Conservation (phyloP, 2,329 filamentous ascomycete genomes). For the Beauveria australis region DNA sequence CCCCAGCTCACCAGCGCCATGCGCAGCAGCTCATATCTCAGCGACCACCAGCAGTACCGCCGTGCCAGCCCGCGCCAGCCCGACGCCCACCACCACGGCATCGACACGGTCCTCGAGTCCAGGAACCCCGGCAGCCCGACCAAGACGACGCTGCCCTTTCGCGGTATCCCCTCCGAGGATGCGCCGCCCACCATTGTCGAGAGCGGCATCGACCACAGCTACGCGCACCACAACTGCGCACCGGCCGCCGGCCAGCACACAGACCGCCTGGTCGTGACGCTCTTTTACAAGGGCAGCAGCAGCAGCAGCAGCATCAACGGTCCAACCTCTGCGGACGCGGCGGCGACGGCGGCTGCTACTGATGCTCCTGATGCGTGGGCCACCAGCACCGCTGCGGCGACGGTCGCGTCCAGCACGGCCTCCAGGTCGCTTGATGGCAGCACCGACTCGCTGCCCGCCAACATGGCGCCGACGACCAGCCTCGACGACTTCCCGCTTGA, state of each 20-base stretch:
- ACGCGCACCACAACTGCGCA: conserved; percentile 56
- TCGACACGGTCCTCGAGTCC: conserved; percentile 57
- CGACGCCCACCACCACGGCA: conserved; percentile 51
- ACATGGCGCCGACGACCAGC: conserved; percentile 52
- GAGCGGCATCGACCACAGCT: conserved; percentile 52
- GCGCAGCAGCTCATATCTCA: conserved; percentile 54
- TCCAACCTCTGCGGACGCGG: conserved; percentile 11
- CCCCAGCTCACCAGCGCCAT: conserved; percentile 42
- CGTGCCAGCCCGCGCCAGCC: conserved; percentile 35
- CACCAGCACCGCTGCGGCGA: not conserved
- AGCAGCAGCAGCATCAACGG: conserved; percentile 14
- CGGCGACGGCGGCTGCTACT: conserved; percentile 21
- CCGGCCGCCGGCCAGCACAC: conserved; percentile 39
- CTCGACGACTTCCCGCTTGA: conserved; percentile 53
- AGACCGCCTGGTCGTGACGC: conserved; percentile 50
- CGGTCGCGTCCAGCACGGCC: conserved; percentile 1
- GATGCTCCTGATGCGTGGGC: conserved; percentile 14
- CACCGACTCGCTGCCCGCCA: conserved; percentile 34
- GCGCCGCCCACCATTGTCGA: conserved; percentile 53
- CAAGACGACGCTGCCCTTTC: conserved; percentile 39
- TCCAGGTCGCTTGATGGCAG: conserved; percentile 21
- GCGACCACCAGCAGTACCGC: conserved; percentile 56
- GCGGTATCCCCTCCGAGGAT: conserved; percentile 51
- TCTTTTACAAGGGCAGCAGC: conserved; percentile 50
- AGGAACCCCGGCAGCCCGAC: conserved; percentile 21